These are phyloP conservation scores for Penicillium steckii DNA, from an alignment of 495 filamentous ascomycete species.

Conservation along the genomic window DNA sequence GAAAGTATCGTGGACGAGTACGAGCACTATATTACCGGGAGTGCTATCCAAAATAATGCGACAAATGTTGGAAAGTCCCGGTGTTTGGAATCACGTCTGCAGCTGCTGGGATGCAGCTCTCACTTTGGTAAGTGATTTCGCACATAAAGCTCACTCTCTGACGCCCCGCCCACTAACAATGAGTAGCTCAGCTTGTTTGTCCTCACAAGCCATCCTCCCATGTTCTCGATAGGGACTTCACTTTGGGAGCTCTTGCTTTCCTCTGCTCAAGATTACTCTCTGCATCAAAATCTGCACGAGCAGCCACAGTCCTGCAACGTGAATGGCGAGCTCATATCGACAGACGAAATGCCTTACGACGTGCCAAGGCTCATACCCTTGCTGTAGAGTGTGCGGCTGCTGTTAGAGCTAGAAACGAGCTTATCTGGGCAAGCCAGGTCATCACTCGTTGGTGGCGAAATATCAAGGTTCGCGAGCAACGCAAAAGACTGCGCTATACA, in stretches of 20 bases:
- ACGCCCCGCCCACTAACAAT: constrained; percentile 13
- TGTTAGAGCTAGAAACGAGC: constrained; percentile 38
- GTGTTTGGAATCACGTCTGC: constrained; percentile 29
- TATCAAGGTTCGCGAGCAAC: constrained; percentile 15
- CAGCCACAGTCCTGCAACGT: constrained; percentile 45
- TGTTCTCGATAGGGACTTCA: constrained; percentile 50
- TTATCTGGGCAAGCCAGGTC: constrained; percentile 50
- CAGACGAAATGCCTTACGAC: constrained; percentile 27
- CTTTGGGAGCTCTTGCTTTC: constrained; percentile 56
- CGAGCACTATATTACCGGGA: constrained; percentile 33
- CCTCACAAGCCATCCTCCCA: constrained; percentile 30
- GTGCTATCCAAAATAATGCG: no score
- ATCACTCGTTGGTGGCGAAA: constrained; percentile 49
- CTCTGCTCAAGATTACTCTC: constrained; percentile 62
- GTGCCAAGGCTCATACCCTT: constrained; percentile 41
- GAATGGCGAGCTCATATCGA: constrained; percentile 38
- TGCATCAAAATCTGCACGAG: constrained; percentile 42
- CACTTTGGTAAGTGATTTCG: constrained; percentile 43
- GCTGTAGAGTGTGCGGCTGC: constrained; percentile 46
- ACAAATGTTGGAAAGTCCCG: neutral
- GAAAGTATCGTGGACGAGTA: constrained; percentile 61
- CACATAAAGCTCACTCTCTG: neutral
- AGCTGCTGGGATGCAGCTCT: constrained; percentile 35
- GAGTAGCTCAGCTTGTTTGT: constrained; percentile 31
- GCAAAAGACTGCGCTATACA: neutral